These are phyloP conservation scores for Pelagophyceae sp. DNA, from an alignment of 352 stramenopile species.

Conservation along the genomic window DNA sequence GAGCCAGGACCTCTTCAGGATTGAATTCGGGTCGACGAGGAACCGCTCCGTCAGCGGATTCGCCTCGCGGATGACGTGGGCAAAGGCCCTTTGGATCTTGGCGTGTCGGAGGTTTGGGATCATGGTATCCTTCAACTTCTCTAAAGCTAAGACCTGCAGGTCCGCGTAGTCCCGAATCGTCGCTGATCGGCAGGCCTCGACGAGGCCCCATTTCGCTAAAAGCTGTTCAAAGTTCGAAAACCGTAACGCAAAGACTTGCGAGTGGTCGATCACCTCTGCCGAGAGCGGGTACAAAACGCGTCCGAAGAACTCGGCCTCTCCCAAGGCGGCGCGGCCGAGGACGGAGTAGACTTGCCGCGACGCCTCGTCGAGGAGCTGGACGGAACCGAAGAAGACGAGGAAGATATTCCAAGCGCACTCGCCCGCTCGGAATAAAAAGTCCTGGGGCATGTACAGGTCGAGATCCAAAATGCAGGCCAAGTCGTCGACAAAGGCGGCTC, in stretches of 20 bases:
- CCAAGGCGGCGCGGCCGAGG: constrained; percentile 33
- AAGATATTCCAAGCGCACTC: constrained; percentile 38
- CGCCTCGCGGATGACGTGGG: background rate
- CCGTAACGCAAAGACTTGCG: constrained; percentile 36
- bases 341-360: constrained; percentile 41
- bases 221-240: constrained; percentile 3
- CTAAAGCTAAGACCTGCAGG: background rate
- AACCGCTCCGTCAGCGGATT: background rate
- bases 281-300: constrained; percentile 40
- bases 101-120: constrained; percentile 39
- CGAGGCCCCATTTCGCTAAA: background rate
- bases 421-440: constrained; percentile 39
- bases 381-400: constrained; percentile 34
- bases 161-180: background rate
- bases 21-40: background rate
- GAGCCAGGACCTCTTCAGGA: background rate
- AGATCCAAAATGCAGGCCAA: constrained; percentile 34
- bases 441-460: constrained; percentile 39
- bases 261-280: constrained; percentile 31
- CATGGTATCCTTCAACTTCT: constrained; percentile 14
- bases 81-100: constrained; percentile 33
- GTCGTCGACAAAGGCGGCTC: constrained; percentile 30
- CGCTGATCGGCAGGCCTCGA: background rate
- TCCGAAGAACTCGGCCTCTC: constrained; percentile 43
- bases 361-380: constrained; percentile 38